Evolutionary conservation across 2,329 filamentous ascomycete species (phyloP), one percentile per base, ranked within the genome.

Genomic region (Xylariales sp.): DNA sequence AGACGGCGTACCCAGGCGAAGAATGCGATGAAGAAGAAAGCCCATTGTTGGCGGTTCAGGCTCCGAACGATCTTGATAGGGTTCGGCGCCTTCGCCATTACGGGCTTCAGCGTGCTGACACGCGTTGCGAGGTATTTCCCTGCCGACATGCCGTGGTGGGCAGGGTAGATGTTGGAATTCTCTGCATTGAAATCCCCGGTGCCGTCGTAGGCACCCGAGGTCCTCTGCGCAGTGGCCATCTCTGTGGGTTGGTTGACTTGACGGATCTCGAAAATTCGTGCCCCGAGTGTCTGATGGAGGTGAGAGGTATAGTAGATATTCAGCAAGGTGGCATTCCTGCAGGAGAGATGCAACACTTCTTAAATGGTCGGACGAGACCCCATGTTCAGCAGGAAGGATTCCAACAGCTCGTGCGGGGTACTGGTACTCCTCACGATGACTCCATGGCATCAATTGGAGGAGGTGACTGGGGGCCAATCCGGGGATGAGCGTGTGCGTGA

Each of bases 21-120:
- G 37, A 79, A 78, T 1, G 73, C 73, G 39, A 79, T 63, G 8
- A 60, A 53, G 54, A 80, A 80, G 45, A 78, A 78, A 1, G 68
- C 63, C 75, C 75, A 79, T 32, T 78, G 71, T 27, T 64, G 67
- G 22, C 59, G 56, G 43, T 60, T 71, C 41, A 79, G 59, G 66
- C 71, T 71, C 21, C 63, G 59, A 12, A 80, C 28, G 18, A 77
- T 56, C 20, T 55, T 63, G 46, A 76, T 61, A 0, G 76, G 76
- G 48, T 78, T 84, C 36, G 69, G 68, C 19, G 74, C 60, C 39
- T 70, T 69, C 32, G 66, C 57, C 68, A 80, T 74, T 2, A 73
- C 73, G 27, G 79, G 79, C 58, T 73, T 78, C 40, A 83, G 68
- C 12, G 71, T 68, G 9, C 68, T 65, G 51, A 82, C 47, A 41